A percentile compares a stretch with the other conserved stretches of the same genome.
Evolutionary conservation across 331 rosid species (phyloP).

Genomic region (Telfairia occidentalis): DNA sequence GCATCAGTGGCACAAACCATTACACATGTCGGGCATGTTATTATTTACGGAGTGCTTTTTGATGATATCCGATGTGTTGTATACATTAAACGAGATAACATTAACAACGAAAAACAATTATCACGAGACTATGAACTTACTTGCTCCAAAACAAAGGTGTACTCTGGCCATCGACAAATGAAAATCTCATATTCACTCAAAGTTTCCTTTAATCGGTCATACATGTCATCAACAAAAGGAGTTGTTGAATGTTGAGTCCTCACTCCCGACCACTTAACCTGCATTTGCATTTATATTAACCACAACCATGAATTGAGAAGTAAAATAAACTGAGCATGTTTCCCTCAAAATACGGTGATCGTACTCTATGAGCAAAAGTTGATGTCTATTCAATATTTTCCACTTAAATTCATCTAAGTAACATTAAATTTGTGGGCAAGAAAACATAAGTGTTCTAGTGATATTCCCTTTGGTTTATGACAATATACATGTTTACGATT

Average conservation of each 20-base stretch:
- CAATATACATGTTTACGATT: neutral
- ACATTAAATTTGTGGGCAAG: neutral
- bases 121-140: constrained; percentile 31
- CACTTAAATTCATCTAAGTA: neutral
- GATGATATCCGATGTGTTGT: neutral
- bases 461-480: neutral
- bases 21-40: too few relatives aligned
- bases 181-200: constrained; percentile 79
- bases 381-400: neutral
- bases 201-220: constrained; percentile 80
- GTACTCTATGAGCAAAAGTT: neutral
- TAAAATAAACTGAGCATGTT: neutral
- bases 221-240: constrained; percentile 96
- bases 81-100: neutral
- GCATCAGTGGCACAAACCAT: neutral
- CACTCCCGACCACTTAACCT: constrained; percentile 99
- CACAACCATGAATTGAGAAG: neutral
- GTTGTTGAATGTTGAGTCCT: constrained; percentile 89
- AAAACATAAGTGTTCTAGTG: neutral
- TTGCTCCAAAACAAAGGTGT: constrained; percentile 62
- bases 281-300: constrained; percentile 20
- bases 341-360: neutral
- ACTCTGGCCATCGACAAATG: constrained; percentile 97
- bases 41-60: too few relatives aligned
- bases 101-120: neutral